phyloP scores from a whole-genome alignment of 31 red algal genomes.

The Pterothamnion heteromorphum region DNA sequence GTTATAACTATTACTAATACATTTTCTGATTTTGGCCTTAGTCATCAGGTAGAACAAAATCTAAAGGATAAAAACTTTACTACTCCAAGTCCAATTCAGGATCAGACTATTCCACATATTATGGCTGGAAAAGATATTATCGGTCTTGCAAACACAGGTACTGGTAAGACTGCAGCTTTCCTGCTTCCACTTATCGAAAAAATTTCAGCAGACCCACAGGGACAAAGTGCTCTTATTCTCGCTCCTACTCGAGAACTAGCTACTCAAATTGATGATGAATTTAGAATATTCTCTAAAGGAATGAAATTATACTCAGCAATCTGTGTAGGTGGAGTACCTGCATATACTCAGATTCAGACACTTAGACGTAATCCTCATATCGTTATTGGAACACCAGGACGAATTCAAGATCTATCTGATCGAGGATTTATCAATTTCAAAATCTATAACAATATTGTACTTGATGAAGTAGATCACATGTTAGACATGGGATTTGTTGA shows the following conservation, averaged over 20 bases:
- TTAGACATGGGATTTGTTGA: slow-evolving; percentile 58
- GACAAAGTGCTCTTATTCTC: slow-evolving; percentile 82
- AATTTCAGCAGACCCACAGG: slow-evolving; percentile 49
- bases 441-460: slow-evolving; percentile 52
- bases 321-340: slow-evolving; percentile 71
- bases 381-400: slow-evolving; percentile 89
- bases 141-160: slow-evolving; percentile 94
- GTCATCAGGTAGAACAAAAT: no score
- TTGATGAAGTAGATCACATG: slow-evolving; percentile 92
- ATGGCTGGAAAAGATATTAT: slow-evolving; percentile 79
- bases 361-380: slow-evolving; percentile 65
- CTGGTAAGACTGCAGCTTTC: slow-evolving; percentile 99
- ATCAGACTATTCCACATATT: slow-evolving; percentile 77
- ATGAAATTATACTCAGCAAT: slow-evolving; percentile 1
- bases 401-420: slow-evolving; percentile 68
- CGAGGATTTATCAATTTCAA: slow-evolving; percentile 46
- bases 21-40: no score
- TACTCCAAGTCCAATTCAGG: slow-evolving; percentile 81
- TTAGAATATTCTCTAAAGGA: not conserved
- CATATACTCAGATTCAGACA: slow-evolving; percentile 68
- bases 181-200: slow-evolving; percentile 85
- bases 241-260: slow-evolving; percentile 96
- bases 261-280: slow-evolving; percentile 60
- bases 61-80: not conserved
- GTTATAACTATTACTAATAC: no score